Conservation (phyloP, 2,329 filamentous ascomycete species). For the Xylaria sp. region DNA sequence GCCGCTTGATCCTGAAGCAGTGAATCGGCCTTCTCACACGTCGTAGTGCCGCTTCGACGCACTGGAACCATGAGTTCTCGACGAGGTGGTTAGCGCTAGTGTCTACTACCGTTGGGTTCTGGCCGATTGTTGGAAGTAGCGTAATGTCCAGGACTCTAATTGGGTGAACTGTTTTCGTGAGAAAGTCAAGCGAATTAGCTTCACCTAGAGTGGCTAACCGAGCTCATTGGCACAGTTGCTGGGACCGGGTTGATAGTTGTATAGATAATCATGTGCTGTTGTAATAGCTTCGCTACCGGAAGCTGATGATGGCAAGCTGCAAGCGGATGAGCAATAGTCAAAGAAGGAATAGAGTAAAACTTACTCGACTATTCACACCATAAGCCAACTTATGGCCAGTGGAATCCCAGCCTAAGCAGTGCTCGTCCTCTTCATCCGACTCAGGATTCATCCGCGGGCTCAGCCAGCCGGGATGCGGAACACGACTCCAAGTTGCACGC, state of each 20-base stretch:
- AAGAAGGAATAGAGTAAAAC: constrained; percentile 38
- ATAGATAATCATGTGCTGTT: background rate
- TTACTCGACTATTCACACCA: constrained; percentile 66
- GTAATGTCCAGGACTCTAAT: background rate
- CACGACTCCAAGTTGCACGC: constrained; percentile 63
- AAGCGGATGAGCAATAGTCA: constrained; percentile 24
- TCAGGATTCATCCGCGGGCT: constrained; percentile 61
- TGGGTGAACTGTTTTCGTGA: background rate
- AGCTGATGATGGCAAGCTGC: constrained; percentile 58
- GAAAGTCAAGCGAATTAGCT: background rate
- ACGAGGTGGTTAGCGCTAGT: background rate
- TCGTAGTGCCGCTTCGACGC: background rate
- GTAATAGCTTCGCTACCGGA: constrained; percentile 45
- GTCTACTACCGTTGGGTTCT: background rate
- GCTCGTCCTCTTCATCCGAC: constrained; percentile 63
- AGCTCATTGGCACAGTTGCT: background rate
- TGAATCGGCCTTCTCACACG: background rate
- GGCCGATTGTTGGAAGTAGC: background rate
- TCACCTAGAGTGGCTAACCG: background rate
- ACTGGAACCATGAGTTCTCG: background rate
- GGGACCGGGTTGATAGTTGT: background rate
- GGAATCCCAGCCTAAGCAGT: constrained; percentile 67
- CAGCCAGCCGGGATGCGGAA: constrained; percentile 61
- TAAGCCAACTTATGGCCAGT: constrained; percentile 67
- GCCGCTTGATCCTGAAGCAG: background rate